A percentile compares a stretch with the other conserved stretches of the same genome.
These are phyloP conservation scores for Tulasnella sp. DNA, from an alignment of 768 basidiomycete genomes.

Conservation along the genomic window DNA sequence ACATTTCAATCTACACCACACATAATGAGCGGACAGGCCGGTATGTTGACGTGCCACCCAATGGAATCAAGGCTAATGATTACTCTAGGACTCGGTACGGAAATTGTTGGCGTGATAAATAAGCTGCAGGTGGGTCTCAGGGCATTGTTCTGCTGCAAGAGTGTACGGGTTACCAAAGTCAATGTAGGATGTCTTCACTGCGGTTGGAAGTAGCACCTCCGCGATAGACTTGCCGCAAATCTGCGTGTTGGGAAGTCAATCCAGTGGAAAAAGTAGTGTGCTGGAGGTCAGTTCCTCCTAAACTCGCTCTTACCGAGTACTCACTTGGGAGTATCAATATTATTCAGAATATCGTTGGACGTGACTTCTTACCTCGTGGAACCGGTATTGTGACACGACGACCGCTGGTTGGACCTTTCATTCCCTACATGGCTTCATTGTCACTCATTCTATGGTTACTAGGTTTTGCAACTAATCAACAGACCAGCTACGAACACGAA, in stretches of 20 bases:
- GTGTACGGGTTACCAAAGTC: neutral
- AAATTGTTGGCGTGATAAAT: constrained; percentile 72
- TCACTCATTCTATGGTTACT: neutral
- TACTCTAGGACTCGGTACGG: constrained; percentile 46
- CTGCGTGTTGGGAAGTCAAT: constrained; percentile 82
- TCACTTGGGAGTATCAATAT: neutral
- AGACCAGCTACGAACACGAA: constrained; percentile 39
- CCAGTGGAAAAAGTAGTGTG: constrained; percentile 88
- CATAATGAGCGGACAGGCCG: neutral
- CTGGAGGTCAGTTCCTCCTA: constrained; percentile 52
- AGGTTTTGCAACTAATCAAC: constrained; percentile 93
- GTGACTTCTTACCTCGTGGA: constrained; percentile 97
- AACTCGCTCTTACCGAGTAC: constrained; percentile 1
- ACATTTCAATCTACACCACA: neutral
- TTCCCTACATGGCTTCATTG: constrained; percentile 3
- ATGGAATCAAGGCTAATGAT: neutral
- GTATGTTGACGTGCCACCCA: neutral
- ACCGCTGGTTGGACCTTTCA: constrained; percentile 54
- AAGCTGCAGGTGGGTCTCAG: constrained; percentile 45
- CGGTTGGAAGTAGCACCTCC: constrained; percentile 63
- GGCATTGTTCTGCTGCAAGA: neutral
- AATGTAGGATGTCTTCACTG: constrained; percentile 57
- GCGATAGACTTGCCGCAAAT: constrained; percentile 86
- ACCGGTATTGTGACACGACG: constrained; percentile 97
- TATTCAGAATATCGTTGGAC: constrained; percentile 83